Evolutionary conservation across 129 eudicot genomes (phyloP), one percentile per base, ranked within the genome.

Genomic region (Arctium minus): DNA sequence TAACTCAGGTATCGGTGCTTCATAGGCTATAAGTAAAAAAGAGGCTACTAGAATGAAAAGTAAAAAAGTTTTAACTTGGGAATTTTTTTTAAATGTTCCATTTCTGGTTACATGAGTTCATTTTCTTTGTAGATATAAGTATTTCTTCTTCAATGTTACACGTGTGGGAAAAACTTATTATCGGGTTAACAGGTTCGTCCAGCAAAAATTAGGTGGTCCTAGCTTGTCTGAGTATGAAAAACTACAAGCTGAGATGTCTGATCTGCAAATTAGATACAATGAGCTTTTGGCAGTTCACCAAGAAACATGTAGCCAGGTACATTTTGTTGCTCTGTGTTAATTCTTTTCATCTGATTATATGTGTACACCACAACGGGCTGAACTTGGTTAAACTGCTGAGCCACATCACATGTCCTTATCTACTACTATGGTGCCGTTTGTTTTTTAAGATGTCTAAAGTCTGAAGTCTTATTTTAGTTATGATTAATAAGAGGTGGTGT

Each of bases 201-300:
- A 95, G 72, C 97, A 95, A 83, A 95, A 95, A 83, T 75, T 95
- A 87, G 98, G 98, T 67, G 98, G 97, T 70, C 98, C 98, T 44
- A 81, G 87, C 53, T 36, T 91, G 80, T 85, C 93, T 6, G 97
- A 95, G 39, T 88, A 88, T 85, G 97, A 95, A 85, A 95, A 91
- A 87, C 88, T 95, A 73, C 96, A 95, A 89, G 90, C 97, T 17
- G 98, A 92, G 80, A 56, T 91, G 85, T 89, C 98, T 7, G 97
- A 89, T 82, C 79, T 95, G 89, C 92, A 91, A 74, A 88, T 77
- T 33, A 86, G 89, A 81, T 90, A 91, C 85, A 89, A 88, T 82
- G 97, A 95, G 76, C 97, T 95, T 73, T 74, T 88, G 76, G 88
- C 84, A n/a, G 79, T 79, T 40, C 97, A 95, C 80, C 90, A 92